Conservation (phyloP, 2,329 filamentous ascomycete species). For the Trichoderma atrobrunneum region DNA sequence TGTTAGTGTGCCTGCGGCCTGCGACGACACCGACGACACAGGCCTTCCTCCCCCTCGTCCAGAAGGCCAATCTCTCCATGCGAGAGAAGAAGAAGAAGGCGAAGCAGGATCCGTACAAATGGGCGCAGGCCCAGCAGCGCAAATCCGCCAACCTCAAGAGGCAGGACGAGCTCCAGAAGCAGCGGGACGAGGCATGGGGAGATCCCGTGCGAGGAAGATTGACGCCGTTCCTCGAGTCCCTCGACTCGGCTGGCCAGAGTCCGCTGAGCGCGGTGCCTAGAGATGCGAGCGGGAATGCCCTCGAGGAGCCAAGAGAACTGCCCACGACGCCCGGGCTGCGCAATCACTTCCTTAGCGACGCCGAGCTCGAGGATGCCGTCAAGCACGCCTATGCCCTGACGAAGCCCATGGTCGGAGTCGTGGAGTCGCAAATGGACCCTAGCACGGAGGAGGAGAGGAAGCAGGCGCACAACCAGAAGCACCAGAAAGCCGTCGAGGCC, state of each 20-base stretch:
- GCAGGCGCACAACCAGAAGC: constrained; percentile 51
- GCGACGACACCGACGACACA: constrained; percentile 45
- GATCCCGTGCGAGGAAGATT: constrained; percentile 74
- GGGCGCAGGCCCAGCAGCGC: constrained; percentile 76
- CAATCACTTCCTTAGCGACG: constrained; percentile 71
- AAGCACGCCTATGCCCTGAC: constrained; percentile 66
- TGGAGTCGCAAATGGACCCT: constrained; percentile 42
- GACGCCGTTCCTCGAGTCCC: constrained; percentile 81
- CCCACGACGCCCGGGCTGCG: constrained; percentile 55
- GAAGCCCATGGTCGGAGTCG: constrained; percentile 47
- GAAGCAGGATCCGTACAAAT: constrained; percentile 76
- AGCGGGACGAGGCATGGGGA: constrained; percentile 65
- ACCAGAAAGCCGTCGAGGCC: constrained; percentile 69
- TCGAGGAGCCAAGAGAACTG: constrained; percentile 40
- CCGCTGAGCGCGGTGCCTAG: constrained; percentile 34
- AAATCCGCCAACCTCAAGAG: constrained; percentile 80
- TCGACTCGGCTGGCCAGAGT: constrained; percentile 62
- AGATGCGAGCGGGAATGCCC: constrained; percentile 42
- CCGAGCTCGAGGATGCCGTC: constrained; percentile 66
- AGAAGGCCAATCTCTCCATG: constrained; percentile 61
- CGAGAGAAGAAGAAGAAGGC: constrained; percentile 63
- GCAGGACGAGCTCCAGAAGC: constrained; percentile 64
- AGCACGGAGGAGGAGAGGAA: constrained; percentile 35
- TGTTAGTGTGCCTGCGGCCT: constrained; percentile 59
- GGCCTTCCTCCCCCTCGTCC: constrained; percentile 56